Evolutionary conservation across 2,329 filamentous ascomycete genomes (phyloP).

Genomic region (Cadophora luteo-olivacea): DNA sequence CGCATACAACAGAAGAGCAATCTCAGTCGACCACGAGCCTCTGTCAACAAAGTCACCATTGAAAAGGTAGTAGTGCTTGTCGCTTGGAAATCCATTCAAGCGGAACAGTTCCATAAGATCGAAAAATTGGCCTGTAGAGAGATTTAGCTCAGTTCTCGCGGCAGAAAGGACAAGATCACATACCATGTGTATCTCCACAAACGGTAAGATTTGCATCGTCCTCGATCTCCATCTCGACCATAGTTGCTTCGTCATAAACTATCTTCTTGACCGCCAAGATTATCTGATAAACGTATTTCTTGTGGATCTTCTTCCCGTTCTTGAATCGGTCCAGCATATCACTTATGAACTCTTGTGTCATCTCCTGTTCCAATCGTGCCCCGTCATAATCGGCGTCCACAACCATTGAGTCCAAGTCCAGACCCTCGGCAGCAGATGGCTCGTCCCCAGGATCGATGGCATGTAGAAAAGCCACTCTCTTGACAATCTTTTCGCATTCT

Average conservation of each 20-base stretch:
- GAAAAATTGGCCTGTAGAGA: conserved; percentile 82
- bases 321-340: conserved; percentile 98
- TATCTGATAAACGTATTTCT: conserved; percentile 98
- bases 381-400: conserved; percentile 90
- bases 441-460: conserved; percentile 94
- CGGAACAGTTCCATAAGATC: conserved; percentile 96
- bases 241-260: conserved; percentile 90
- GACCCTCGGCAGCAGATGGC: conserved; percentile 87
- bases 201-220: conserved; percentile 84
- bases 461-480: conserved; percentile 89
- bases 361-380: conserved; percentile 75
- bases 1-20: conserved; percentile 89
- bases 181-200: conserved; percentile 96
- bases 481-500: conserved; percentile 94
- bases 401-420: conserved; percentile 85
- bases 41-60: conserved; percentile 99
- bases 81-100: conserved; percentile 82
- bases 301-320: conserved; percentile 91
- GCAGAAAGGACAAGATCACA: conserved; percentile 38
- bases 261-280: conserved; percentile 88
- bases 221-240: conserved; percentile 90
- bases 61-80: conserved; percentile 93
- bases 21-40: conserved; percentile 98
- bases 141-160: conserved; percentile 20
- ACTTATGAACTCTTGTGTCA: conserved; percentile 96